Evolutionary conservation across 179 eudicot species (phyloP).

Genomic region (Patellifolia procumbens): DNA sequence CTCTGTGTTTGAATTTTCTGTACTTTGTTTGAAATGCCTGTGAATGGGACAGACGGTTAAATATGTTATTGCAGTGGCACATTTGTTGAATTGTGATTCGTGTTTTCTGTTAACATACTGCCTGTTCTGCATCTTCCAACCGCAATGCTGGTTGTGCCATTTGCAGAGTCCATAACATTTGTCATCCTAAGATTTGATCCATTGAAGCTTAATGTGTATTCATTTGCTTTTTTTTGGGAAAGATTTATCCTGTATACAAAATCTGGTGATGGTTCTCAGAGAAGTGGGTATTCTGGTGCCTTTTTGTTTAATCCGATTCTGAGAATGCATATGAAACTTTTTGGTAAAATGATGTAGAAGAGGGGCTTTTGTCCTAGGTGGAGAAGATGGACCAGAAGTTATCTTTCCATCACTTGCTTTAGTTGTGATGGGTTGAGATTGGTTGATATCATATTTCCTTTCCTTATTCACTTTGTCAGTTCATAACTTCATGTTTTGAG

Average conservation of each 20-base stretch:
- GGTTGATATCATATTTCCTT: too few relatives aligned
- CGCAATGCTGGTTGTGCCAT: neutral
- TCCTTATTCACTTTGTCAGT: too few relatives aligned
- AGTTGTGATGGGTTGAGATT: too few relatives aligned
- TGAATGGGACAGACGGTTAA: neutral
- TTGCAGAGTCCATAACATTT: neutral
- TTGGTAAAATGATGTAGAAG: too few relatives aligned
- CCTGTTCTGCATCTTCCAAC: neutral
- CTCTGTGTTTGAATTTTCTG: neutral
- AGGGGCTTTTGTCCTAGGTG: too few relatives aligned
- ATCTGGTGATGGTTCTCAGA: neutral
- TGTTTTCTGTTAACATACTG: neutral
- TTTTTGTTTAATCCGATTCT: too few relatives aligned
- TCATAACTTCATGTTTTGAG: too few relatives aligned
- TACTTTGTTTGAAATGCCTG: neutral
- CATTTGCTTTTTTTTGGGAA: neutral
- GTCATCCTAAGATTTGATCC: neutral
- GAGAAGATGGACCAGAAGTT: too few relatives aligned
- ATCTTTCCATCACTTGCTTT: too few relatives aligned
- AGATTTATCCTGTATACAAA: too few relatives aligned
- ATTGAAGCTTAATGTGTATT: neutral
- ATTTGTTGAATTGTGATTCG: neutral
- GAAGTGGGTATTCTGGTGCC: neutral
- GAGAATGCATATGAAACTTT: too few relatives aligned
- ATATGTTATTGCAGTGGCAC: neutral